Conservation (phyloP, 1,284 basidiomycete species). For the Taiwanofungus camphoratus region DNA sequence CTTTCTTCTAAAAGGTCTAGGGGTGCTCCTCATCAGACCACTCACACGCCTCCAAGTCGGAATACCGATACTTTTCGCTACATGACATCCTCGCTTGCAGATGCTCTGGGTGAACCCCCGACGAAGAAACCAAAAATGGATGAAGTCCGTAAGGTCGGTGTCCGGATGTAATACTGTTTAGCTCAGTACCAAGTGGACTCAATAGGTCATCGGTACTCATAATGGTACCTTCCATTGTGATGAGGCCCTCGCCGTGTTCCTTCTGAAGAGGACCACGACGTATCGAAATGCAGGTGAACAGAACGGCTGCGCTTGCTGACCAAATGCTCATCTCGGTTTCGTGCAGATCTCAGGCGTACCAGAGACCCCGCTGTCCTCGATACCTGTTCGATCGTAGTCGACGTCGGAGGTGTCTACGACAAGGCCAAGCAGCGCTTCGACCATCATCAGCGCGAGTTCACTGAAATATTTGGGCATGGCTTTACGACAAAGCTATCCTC, state of each 20-base stretch:
- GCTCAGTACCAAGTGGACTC: neutral
- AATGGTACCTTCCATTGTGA: conserved; percentile 97
- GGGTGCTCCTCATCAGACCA: neutral
- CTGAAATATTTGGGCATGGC: conserved; percentile 83
- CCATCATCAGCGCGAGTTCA: conserved; percentile 95
- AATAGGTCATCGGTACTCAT: conserved; percentile 83
- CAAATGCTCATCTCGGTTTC: conserved; percentile 6
- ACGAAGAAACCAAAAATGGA: conserved; percentile 47
- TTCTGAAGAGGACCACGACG: conserved; percentile 74
- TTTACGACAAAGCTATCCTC: conserved; percentile 88
- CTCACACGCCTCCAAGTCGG: neutral
- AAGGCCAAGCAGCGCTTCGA: conserved; percentile 79
- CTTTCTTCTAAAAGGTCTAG: neutral
- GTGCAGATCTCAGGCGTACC: conserved; percentile 68
- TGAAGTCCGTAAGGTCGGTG: conserved; percentile 30
- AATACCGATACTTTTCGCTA: conserved; percentile 8
- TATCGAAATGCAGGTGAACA: conserved; percentile 71
- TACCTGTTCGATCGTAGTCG: conserved; percentile 92
- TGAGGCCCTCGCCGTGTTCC: conserved; percentile 90
- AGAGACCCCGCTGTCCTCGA: conserved; percentile 80
- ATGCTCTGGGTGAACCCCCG: conserved; percentile 22
- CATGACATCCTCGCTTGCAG: conserved; percentile 29
- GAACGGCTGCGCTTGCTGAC: no score
- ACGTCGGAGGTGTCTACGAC: conserved; percentile 94
- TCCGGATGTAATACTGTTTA: neutral